Evolutionary conservation across 305 asterid species (phyloP).

Genomic region (Nicotiana rustica): DNA sequence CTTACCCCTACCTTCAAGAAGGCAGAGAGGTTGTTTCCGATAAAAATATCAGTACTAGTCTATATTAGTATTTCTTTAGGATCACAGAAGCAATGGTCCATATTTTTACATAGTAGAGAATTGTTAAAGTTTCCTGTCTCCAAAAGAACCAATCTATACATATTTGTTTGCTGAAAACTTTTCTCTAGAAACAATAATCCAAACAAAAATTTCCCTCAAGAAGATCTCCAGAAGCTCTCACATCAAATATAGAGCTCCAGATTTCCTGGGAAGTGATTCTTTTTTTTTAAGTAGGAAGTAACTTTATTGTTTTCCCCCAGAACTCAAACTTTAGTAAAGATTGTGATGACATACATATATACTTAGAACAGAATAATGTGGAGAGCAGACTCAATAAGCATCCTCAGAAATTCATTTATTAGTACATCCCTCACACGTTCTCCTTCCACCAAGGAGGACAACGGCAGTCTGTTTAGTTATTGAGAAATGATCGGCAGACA

Average conservation of each 20-base stretch:
- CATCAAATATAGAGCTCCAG: neutral
- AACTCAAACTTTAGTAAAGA: slow-evolving; percentile 1
- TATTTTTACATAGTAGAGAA: neutral
- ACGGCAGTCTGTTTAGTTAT: slow-evolving; percentile 19
- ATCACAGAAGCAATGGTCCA: neutral
- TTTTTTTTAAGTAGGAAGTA: neutral
- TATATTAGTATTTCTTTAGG: neutral
- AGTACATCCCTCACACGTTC: slow-evolving; percentile 1
- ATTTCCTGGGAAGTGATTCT: neutral
- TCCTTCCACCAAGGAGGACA: slow-evolving; percentile 18
- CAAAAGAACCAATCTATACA: neutral
- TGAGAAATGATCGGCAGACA: slow-evolving; percentile 3
- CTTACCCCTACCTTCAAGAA: too few relatives aligned
- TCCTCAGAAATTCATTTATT: slow-evolving; percentile 26
- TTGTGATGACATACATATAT: neutral
- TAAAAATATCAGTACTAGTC: too few relatives aligned
- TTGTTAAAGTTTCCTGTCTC: neutral
- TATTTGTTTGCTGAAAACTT: neutral
- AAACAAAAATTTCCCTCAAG: neutral
- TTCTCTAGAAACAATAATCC: neutral
- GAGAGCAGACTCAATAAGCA: neutral
- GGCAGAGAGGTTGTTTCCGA: too few relatives aligned
- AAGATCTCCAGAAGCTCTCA: neutral
- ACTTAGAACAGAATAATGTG: slow-evolving; percentile 17
- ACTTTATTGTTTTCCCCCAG: slow-evolving; percentile 1